Base-by-base conservation (phyloP, 306 rosid species). In the Pueraria montana region DNA sequence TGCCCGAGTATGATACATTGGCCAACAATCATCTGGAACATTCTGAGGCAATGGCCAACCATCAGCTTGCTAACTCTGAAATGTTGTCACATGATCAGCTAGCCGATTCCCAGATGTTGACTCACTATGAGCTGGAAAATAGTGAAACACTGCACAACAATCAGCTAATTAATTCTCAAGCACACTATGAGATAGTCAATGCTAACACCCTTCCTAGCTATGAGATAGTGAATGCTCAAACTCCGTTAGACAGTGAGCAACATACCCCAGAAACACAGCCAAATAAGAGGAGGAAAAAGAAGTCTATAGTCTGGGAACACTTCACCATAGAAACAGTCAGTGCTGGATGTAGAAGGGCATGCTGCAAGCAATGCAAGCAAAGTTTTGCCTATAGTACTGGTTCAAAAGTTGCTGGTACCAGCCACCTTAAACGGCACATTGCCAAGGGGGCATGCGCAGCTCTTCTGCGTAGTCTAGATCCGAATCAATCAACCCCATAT, bases 351-450 rank as follows among this genome's bases (percentile, higher is more conserved):
- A 87, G 98, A 87, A 91, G 98, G 81, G 98, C 98, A 5, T 91
- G 87, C 84, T 95, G 98, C 78, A 95, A 95, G 67, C 94, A 90
- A 79, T 95, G 98, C 87, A 90, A 91, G 79, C 98, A 95, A 86
- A 91, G 91, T 83, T 95, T 95, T 86, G 97, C 98, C 2, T 95
- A 95, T 55, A 95, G 98, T 85, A 95, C 97, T 1, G 98, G 98
- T 80, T 82, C 97, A 24, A 95, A 93, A 89, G 98, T 95, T 67
- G 98, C 97, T 20, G 97, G 98, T 42, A 95, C 98, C 48, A 95
- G 98, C 88, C 98, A 95, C 87, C 93, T 95, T 81, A 95, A 95
- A 86, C 92, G 98, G 27, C 98, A 95, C 82, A 95, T 95, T 85
- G 97, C 97, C n/a, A 95, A 91, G 89, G 98, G 98, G 34, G 81